These are phyloP conservation scores for Carex littledalei DNA, from an alignment of 176 grass and related monocot species.

Conservation along the genomic window DNA sequence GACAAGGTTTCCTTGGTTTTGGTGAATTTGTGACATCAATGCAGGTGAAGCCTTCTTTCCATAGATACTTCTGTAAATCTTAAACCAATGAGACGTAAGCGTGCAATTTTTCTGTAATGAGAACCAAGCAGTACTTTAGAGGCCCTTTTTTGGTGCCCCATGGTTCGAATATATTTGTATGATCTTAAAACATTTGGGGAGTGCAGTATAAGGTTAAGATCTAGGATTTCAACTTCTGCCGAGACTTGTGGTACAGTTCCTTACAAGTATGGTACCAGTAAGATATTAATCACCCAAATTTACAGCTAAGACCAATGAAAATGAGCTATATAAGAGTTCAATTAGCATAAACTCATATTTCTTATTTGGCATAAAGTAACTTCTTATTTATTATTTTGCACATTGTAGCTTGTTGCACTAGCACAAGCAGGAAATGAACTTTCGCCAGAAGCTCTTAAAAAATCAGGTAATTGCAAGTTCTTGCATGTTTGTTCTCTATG, in stretches of 20 bases:
- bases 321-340: not conserved
- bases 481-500: not conserved
- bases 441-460: slow-evolving; percentile 46
- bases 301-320: not conserved
- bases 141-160: not conserved
- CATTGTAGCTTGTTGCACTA: slow-evolving; percentile 72
- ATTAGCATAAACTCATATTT: not conserved
- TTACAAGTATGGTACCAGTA: not conserved
- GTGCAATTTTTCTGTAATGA: not conserved
- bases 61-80: not conserved
- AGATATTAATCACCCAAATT: slow-evolving; percentile 4
- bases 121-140: not conserved
- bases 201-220: not conserved
- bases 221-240: not conserved
- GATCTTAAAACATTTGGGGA: not conserved
- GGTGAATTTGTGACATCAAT: slow-evolving; percentile 64
- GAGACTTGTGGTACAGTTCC: not conserved
- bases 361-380: slow-evolving; percentile 12
- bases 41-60: slow-evolving; percentile 46
- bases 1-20: slow-evolving; percentile 81
- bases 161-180: not conserved
- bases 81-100: not conserved
- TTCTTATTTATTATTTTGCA: slow-evolving; percentile 2
- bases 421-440: slow-evolving; percentile 81
- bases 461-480: slow-evolving; percentile 40